Evolutionary conservation across 2,329 filamentous ascomycete species (phyloP).

Genomic region (Nigrospora oryzae): DNA sequence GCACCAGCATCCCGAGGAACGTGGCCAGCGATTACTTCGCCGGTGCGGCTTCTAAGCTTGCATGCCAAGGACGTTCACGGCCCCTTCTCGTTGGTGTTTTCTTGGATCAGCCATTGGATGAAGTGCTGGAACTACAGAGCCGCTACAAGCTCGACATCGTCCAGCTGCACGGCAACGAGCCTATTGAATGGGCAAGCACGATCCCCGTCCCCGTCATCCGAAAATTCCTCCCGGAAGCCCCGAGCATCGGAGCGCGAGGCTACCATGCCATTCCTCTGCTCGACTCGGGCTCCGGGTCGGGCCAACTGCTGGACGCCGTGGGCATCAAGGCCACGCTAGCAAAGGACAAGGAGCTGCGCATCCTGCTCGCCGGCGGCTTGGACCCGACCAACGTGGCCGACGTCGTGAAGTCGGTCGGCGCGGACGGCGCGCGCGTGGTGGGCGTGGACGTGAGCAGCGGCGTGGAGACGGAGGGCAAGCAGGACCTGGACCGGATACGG

Average conservation of each 20-base stretch:
- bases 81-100: conserved; percentile 90
- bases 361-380: conserved; percentile 81
- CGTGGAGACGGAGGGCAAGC: conserved; percentile 75
- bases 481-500: conserved; percentile 72
- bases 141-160: conserved; percentile 76
- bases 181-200: conserved; percentile 80
- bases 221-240: conserved; percentile 69
- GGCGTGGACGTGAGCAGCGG: conserved; percentile 93
- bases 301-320: conserved; percentile 64
- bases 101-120: conserved; percentile 77
- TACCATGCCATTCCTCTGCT: conserved; percentile 79
- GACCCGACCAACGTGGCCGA: conserved; percentile 69
- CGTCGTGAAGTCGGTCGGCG: conserved; percentile 54
- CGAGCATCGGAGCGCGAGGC: conserved; percentile 64
- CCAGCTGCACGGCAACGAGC: conserved; percentile 87
- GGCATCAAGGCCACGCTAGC: conserved; percentile 60
- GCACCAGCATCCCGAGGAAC: conserved; percentile 16
- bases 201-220: conserved; percentile 89
- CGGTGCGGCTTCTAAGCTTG: conserved; percentile 36
- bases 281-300: conserved; percentile 80
- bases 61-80: conserved; percentile 33
- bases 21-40: conserved; percentile 63
- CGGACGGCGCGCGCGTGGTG: conserved; percentile 53
- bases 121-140: conserved; percentile 71
- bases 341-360: conserved; percentile 59